Percentiles rank a stretch among this genome's conserved stretches.
Conservation (phyloP, 306 rosid species). For the Cicer chorassanicum region DNA sequence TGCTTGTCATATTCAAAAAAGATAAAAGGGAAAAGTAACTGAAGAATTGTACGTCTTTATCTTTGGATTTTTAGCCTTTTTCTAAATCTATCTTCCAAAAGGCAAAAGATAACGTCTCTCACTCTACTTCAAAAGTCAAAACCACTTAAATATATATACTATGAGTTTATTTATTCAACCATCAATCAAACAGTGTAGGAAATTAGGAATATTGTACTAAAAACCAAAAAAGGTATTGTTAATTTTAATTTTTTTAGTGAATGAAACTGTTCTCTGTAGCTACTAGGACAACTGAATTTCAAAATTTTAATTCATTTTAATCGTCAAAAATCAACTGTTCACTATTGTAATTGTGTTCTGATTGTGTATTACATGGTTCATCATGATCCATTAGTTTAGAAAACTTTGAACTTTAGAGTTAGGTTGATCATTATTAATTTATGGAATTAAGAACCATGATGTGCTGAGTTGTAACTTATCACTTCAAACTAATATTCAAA, state of each 20-base stretch:
- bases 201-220: background rate
- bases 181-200: constrained; percentile 19
- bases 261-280: constrained; percentile 8
- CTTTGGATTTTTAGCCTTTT: background rate
- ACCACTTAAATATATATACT: background rate
- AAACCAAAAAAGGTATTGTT: background rate
- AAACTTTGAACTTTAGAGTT: constrained; percentile 19
- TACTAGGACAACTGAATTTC: constrained; percentile 19
- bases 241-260: background rate
- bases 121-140: constrained; percentile 8
- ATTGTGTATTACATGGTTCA: constrained; percentile 1
- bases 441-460: constrained; percentile 1
- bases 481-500: constrained; percentile 27
- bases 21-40: background rate
- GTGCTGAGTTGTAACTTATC: background rate
- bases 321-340: background rate
- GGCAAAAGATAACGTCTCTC: constrained; percentile 7
- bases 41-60: background rate
- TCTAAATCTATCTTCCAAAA: constrained; percentile 6
- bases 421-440: constrained; percentile 14
- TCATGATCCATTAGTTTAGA: background rate
- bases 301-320: background rate
- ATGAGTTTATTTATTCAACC: constrained; percentile 1
- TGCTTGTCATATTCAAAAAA: constrained; percentile 33
- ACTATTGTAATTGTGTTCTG: constrained; percentile 18